phyloP scores from a whole-genome alignment of 176 grass and related monocot genomes.

The Triticum timopheevii region DNA sequence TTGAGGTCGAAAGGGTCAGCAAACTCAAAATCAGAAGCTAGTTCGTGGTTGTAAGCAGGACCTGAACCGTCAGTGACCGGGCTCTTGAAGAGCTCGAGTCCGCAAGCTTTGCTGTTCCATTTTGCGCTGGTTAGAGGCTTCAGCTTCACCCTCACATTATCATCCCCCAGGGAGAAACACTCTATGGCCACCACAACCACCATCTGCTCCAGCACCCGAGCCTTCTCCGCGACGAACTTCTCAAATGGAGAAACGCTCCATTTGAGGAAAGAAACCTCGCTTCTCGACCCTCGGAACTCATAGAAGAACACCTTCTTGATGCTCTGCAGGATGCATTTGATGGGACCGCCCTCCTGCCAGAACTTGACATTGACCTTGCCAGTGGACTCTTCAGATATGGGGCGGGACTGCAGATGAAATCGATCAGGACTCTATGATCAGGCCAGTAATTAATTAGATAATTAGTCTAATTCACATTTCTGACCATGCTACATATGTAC shows the following conservation, averaged over 20 bases:
- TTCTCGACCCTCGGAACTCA: not conserved
- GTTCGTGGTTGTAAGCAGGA: not conserved
- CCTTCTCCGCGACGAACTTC: not conserved
- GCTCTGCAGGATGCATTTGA: not conserved
- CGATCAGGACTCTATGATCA: not conserved
- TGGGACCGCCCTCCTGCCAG: not conserved
- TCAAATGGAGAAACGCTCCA: too few relatives aligned
- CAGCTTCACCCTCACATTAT: not conserved
- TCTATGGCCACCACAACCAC: not conserved
- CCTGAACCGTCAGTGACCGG: not conserved
- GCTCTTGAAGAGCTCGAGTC: not conserved
- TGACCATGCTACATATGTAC: not conserved
- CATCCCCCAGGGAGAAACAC: not conserved
- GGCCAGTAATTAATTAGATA: too few relatives aligned
- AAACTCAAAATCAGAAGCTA: not conserved
- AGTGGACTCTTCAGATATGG: not conserved
- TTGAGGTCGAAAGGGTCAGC: not conserved
- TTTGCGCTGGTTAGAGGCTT: not conserved
- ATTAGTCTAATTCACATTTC: too few relatives aligned
- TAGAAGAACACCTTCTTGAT: not conserved
- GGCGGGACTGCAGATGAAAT: not conserved
- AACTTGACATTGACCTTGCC: not conserved
- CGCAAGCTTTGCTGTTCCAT: not conserved
- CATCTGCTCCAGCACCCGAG: not conserved
- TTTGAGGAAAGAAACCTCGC: not conserved